Base-by-base conservation (phyloP, 495 filamentous ascomycete species). In the Collariella sp. region DNA sequence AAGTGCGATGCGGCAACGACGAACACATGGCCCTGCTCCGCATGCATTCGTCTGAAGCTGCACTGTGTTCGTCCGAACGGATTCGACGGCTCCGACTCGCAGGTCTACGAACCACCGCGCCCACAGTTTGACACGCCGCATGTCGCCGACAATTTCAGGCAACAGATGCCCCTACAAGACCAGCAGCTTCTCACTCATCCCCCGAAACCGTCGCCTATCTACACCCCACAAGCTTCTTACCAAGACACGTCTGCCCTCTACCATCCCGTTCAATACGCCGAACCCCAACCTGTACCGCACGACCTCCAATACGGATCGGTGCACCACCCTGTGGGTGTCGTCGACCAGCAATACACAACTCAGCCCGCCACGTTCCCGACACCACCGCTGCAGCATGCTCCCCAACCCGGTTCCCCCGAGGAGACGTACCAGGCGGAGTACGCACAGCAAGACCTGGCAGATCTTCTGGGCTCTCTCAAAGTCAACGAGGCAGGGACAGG, bases 1-100 rank as follows among this genome's bases (percentile, higher is more conserved):
- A 96, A 96, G 65, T 99, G 93, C 67, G 93, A 99, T 76, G 91
- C 93, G 52, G 93, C 91, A 19, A 96, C 93, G 20, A 96, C 91
- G 16, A 97, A 99, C 71, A 87, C 89, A 23, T 99, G 93, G 93
- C 93, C 93, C 11, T 99, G 93, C 66, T 90, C 90, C 52, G 89
- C 93, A 35, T 99, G 93, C 67, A 83, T 87, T 46, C 84, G 93
- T 45, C 74, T 97, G 49, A 96, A 96, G 72, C 76, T 96, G 55
- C 86, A 91, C 57, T 99, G 93, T 66, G 85, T 95, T 34, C 90
- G 91, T 46, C 93, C 93, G 4, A 91, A 88, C 50, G 83, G 94
- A 44, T 89, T 93, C 64, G 91, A 97, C 60, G 82, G 86, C 49
- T 64, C 74, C 45, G 79, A 76, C 24, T 50, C 68, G 15, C 69